Percentiles rank a stretch among this genome's conserved stretches.
phyloP scores from a whole-genome alignment of 75 land plant genomes.

The Adiantum capillusveneris region DNA sequence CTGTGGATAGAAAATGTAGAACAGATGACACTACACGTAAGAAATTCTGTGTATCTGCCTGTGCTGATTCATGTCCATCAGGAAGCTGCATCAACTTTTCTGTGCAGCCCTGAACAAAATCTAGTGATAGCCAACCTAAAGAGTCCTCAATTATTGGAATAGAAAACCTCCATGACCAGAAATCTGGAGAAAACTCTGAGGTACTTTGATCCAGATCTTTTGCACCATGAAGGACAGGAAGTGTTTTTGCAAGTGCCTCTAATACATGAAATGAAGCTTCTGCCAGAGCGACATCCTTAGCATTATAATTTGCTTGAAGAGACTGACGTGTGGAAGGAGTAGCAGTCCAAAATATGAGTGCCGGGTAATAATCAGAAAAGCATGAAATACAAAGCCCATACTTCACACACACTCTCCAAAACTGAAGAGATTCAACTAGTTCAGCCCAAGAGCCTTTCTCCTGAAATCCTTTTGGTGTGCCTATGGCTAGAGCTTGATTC shows the following conservation, averaged over 20 bases:
- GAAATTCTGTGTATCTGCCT: conserved; percentile 1
- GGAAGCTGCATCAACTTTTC: background rate
- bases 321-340: conserved; percentile 22
- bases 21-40: conserved; percentile 60
- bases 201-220: conserved; percentile 5
- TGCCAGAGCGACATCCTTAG: conserved; percentile 19
- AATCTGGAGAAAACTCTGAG: conserved; percentile 6
- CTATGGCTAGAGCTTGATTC: background rate
- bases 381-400: conserved; percentile 56
- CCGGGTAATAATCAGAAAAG: conserved; percentile 67
- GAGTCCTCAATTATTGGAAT: conserved; percentile 71
- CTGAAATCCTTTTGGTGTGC: background rate
- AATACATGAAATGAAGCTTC: conserved; percentile 68
- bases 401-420: conserved; percentile 77
- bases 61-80: background rate
- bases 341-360: conserved; percentile 67
- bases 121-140: conserved; percentile 38
- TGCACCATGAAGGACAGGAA: conserved; percentile 47
- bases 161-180: conserved; percentile 77
- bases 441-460: conserved; percentile 20
- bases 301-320: conserved; percentile 10
- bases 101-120: conserved; percentile 11
- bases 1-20: conserved; percentile 50
- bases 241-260: conserved; percentile 45
- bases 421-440: conserved; percentile 66